Base-by-base conservation (phyloP, 768 basidiomycete species). In the Mycena chlorophos region DNA sequence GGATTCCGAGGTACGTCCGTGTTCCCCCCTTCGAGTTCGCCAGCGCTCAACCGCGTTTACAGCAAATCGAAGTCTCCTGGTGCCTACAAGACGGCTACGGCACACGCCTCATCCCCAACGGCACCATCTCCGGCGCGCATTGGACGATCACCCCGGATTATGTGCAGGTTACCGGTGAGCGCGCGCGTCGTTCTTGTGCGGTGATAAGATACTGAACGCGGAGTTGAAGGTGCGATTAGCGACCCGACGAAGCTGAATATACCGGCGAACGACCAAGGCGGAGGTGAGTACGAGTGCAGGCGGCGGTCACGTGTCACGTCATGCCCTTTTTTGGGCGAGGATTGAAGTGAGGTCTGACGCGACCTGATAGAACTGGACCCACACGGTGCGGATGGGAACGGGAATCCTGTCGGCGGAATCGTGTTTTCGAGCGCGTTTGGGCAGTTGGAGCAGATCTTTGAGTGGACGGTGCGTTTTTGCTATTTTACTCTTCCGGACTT, bases 381-480 rank as follows among this genome's bases (percentile, higher is more conserved):
- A 4, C 86, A 88, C 64, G 87, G 86, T 52, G 78, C 79, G 46
- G 79, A 81, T 59, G 80, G 81, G 17, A 78, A 80, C 61, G 81
- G 54, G 19, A 56, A 60, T 22, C 54, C 54, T 6, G 31, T 52
- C 29, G 88, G 86, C 26, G 85, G 82, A 3, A 76, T 89, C 39
- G 84, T 91, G n/a, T 89, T 89, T 68, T 86, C 87, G 20, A 78
- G 54, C 56, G 86, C 84, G n/a, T 89, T 86, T 69, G 85, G 82
- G 20, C 70, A 73, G 45, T 59, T 82, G 3, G 59, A 79, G 61
- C 78, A 89, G 64, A 73, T 88, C 37, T 78, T 83, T 61, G 85
- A 91, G 66, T 92, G 91, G 91, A 89, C 86, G 45, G 84, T 86
- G 67, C 61, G 70, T 53, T 8, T 25, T 28, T 26, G 30, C 5